Conservation (phyloP, 345 rosid species). For the Syzygium aromaticum region DNA sequence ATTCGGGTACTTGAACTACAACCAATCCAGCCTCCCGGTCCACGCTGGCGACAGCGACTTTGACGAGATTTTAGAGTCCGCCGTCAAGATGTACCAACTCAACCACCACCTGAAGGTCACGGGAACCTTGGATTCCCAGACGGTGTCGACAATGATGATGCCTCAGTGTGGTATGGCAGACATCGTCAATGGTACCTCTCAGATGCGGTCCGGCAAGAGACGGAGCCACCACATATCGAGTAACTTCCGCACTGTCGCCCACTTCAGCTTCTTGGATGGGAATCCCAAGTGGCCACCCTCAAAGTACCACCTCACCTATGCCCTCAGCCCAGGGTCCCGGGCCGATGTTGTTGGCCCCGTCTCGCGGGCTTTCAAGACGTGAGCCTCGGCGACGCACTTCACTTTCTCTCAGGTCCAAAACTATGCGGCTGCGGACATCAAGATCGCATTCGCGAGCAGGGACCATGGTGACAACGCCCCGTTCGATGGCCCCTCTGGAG, state of each 20-base stretch:
- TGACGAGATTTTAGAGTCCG: slow-evolving; percentile 15
- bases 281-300: slow-evolving; percentile 16
- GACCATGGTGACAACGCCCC: slow-evolving; percentile 6
- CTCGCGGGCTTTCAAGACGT: slow-evolving; percentile 11
- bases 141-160: slow-evolving; percentile 6
- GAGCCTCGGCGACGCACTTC: slow-evolving; percentile 17
- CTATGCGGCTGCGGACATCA: slow-evolving; percentile 6
- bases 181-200: slow-evolving; percentile 14
- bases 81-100: slow-evolving; percentile 20
- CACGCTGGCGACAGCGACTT: slow-evolving; percentile 8
- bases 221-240: not conserved
- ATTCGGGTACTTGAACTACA: slow-evolving; percentile 24
- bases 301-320: slow-evolving; percentile 15
- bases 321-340: not conserved
- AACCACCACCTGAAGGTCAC: slow-evolving; percentile 12
- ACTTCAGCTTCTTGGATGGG: slow-evolving; percentile 7
- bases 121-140: slow-evolving; percentile 14
- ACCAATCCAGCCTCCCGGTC: not conserved
- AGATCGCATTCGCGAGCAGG: slow-evolving; percentile 1
- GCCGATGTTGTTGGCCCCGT: not conserved
- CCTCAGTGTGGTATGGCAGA: slow-evolving; percentile 31
- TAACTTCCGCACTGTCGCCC: slow-evolving; percentile 8
- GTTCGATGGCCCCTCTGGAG: slow-evolving; percentile 14
- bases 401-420: not conserved
- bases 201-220: slow-evolving; percentile 10